Evolutionary conservation across 768 basidiomycete species (phyloP), one percentile per base, ranked within the genome.

Genomic region (Amyloporia xantha): DNA sequence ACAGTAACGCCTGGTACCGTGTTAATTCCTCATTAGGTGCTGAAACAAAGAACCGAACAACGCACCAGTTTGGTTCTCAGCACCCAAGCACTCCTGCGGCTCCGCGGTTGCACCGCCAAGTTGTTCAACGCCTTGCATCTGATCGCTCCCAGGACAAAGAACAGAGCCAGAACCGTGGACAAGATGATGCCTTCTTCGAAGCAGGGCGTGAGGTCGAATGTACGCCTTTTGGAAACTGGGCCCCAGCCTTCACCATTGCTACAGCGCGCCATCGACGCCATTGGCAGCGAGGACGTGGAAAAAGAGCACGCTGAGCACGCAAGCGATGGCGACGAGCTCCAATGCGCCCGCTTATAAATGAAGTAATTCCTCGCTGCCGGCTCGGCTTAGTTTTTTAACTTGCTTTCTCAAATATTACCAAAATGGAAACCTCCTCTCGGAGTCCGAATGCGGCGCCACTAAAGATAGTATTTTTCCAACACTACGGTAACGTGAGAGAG

Each of bases 121-220:
- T 30, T 60, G 50, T 60, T 59, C 19, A 72, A 57, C 10, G 56
- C 50, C 25, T 65, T 62, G 19, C 72, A 66, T 25, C 69, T 70
- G 37, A 69, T 44, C n/a, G 75, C 59, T 4, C 71, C 66, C 5
- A 71, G 52, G 47, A 81, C 25, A 25, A 80, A 45, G 44, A 84
- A 61, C 6, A 71, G 30, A 1, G 68, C 68, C 44, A 85, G 69
- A 0, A 84, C 58, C 3, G 69, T 51, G 0, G 86, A 72, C 1
- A 91, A 63, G 0, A 93, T 26, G 37, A 84, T 59, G 12, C 80
- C 84, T 54, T 91, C 84, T 57, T 94, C 85, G 54, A 85, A 88
- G 62, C 92, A 95, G 12, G 79, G 76, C 1, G 91, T 88, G 7
- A 83, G 54, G 62, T 94, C 92, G 61, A 91, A 89, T 12, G 74